Evolutionary conservation across 2,329 filamentous ascomycete species (phyloP), one percentile per base, ranked within the genome.

Genomic region (Fusarium coicis): DNA sequence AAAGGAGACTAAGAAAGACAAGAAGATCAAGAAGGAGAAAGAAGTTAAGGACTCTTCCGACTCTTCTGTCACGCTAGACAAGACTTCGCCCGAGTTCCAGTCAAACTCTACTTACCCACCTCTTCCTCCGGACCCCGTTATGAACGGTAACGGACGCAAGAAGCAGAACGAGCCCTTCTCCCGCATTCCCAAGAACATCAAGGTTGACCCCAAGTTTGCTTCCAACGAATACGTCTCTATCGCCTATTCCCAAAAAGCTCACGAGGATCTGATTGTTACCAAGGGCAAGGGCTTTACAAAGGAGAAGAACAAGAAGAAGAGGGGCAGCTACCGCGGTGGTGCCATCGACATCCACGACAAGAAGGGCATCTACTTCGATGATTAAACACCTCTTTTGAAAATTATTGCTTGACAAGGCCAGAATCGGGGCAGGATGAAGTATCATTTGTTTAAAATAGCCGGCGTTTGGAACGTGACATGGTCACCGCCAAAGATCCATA

Each of bases 281-380:
- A 94, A 93, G 81, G 96, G 96, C 78, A 98, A 98, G 85, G 95
- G 94, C 8, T 99, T 99, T 84, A 98, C 96, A 68, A 99, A 99
- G 87, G 96, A 98, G 87, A 99, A 99, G 91, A 99, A 99, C 85
- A 99, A 99, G 88, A 96, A 95, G 89, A 95, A 95, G 88, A 88
- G 91, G 77, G 96, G 96, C 56, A 94, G 92, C 74, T 99, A 97
- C 87, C 91, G 93, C 53, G 96, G 96, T 49, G 96, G 96, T 11
- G 84, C 88, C 58, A 97, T 99, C 78, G 95, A 99, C 80, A 93
- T 96, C 59, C 84, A 88, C 19, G 91, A 92, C 26, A 92, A 93
- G 73, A 95, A 96, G 84, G 93, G 93, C 66, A 93, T 97, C 85
- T 98, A 97, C 85, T 99, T 99, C 83, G 95, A 98, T 5, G 93